phyloP scores from a whole-genome alignment of 139 green algal species.

The Limnomonas spitsbergensis region DNA sequence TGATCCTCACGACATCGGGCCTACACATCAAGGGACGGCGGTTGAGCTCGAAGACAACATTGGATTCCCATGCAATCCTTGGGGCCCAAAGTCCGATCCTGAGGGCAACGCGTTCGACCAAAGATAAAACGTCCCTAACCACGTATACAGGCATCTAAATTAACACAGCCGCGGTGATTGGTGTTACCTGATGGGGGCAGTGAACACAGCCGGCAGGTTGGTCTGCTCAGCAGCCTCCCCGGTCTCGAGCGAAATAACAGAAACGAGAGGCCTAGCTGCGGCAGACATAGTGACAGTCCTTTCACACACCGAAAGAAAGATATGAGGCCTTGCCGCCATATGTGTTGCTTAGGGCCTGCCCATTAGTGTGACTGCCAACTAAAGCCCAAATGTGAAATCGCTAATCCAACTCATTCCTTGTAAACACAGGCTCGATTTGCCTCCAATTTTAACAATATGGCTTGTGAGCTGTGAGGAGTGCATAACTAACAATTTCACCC shows the following conservation, averaged over 20 bases:
- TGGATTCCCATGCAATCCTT: too few species aligned
- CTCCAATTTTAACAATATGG: too few species aligned
- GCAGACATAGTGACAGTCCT: conserved; percentile 41
- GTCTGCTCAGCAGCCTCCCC: conserved; percentile 68
- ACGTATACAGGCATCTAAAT: not conserved
- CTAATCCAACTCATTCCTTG: too few species aligned
- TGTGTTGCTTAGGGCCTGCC: not conserved
- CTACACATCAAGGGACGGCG: too few species aligned
- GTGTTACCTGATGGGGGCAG: conserved; percentile 77
- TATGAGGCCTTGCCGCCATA: not conserved
- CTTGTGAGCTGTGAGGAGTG: too few species aligned
- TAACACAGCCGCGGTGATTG: too few species aligned
- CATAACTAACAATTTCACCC: too few species aligned
- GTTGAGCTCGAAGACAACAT: too few species aligned
- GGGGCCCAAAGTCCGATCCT: not conserved
- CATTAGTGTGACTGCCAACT: not conserved
- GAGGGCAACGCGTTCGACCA: not conserved
- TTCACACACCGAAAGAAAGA: not conserved
- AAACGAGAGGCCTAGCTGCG: conserved; percentile 80
- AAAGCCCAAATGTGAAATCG: not conserved
- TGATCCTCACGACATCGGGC: conserved; percentile 84
- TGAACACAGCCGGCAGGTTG: conserved; percentile 86
- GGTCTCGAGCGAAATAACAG: conserved; percentile 70
- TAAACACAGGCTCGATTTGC: too few species aligned
- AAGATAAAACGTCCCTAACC: not conserved